These are phyloP conservation scores for Penicillium brevicompactum DNA, from an alignment of 2,329 filamentous ascomycete species.

Conservation along the genomic window DNA sequence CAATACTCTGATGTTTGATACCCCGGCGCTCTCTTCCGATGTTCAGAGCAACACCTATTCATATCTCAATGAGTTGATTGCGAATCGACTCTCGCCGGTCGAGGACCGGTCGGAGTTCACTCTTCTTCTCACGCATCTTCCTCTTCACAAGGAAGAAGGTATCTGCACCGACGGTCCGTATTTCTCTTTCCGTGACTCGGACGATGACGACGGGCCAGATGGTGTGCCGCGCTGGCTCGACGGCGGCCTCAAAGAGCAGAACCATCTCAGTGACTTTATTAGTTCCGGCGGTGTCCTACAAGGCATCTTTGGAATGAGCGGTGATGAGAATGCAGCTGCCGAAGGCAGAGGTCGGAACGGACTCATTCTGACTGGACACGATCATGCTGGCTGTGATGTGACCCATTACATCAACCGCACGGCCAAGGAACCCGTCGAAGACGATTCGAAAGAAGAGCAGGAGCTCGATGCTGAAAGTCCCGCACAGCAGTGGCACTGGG, in stretches of 20 bases:
- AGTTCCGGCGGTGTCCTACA: constrained; percentile 73
- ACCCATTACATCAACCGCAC: constrained; percentile 75
- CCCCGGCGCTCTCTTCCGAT: constrained; percentile 66
- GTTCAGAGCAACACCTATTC: constrained; percentile 76
- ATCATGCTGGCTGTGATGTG: constrained; percentile 91
- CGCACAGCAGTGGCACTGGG: constrained; percentile 35
- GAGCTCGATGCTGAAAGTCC: constrained; percentile 7
- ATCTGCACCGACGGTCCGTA: constrained; percentile 82
- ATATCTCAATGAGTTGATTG: constrained; percentile 65
- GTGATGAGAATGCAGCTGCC: constrained; percentile 59
- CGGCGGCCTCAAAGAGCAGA: constrained; percentile 75
- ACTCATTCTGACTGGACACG: constrained; percentile 87
- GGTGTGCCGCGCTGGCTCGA: constrained; percentile 38
- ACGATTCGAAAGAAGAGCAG: constrained; percentile 9
- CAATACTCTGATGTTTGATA: constrained; percentile 93
- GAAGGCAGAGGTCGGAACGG: constrained; percentile 70
- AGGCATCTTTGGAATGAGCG: constrained; percentile 78
- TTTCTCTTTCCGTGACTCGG: constrained; percentile 75
- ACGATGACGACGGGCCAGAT: constrained; percentile 61
- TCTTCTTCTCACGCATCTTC: constrained; percentile 87
- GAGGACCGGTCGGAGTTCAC: constrained; percentile 71
- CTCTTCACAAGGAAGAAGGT: constrained; percentile 79
- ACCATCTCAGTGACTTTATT: constrained; percentile 75
- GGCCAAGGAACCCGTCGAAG: constrained; percentile 2
- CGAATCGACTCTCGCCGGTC: constrained; percentile 60